phyloP scores from a whole-genome alignment of 2,329 filamentous ascomycete genomes.

The Aspergillus vadensis region DNA sequence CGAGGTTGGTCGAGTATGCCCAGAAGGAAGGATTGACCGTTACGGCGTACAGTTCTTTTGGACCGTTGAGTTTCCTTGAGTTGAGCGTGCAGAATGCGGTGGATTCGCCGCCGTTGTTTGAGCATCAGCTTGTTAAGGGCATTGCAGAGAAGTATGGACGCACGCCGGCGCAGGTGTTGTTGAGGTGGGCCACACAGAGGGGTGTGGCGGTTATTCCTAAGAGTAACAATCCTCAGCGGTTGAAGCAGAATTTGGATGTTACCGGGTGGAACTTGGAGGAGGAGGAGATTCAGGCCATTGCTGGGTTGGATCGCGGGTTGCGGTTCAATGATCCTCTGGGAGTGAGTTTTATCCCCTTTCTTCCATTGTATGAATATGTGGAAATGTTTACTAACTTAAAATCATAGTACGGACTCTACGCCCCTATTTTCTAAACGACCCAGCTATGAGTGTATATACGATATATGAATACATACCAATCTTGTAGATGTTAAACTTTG shows the following conservation, averaged over 20 bases:
- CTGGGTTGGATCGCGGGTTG: conserved; percentile 64
- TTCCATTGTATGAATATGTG: not conserved
- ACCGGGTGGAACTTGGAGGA: conserved; percentile 66
- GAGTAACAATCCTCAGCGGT: conserved; percentile 30
- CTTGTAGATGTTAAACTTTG: too few relatives aligned
- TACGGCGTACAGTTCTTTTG: conserved; percentile 83
- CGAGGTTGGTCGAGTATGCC: conserved; percentile 68
- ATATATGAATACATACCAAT: not conserved
- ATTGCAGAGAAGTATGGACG: conserved; percentile 71
- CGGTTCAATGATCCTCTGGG: conserved; percentile 77
- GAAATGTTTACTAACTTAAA: conserved; percentile 12
- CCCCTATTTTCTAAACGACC: conserved; percentile 55
- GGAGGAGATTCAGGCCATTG: conserved; percentile 68
- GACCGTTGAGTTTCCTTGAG: conserved; percentile 76
- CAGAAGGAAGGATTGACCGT: conserved; percentile 70
- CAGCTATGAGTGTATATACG: not conserved
- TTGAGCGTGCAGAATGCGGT: conserved; percentile 70
- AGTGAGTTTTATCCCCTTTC: conserved; percentile 50
- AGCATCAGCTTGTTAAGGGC: conserved; percentile 64
- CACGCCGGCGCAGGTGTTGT: conserved; percentile 76
- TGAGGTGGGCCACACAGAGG: conserved; percentile 85
- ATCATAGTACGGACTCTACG: conserved; percentile 49
- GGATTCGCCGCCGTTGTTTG: conserved; percentile 68
- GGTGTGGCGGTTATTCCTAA: conserved; percentile 67
- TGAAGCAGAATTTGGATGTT: conserved; percentile 69